Conservation (phyloP, 2,329 filamentous ascomycete species). For the Penicillium frequentans region DNA sequence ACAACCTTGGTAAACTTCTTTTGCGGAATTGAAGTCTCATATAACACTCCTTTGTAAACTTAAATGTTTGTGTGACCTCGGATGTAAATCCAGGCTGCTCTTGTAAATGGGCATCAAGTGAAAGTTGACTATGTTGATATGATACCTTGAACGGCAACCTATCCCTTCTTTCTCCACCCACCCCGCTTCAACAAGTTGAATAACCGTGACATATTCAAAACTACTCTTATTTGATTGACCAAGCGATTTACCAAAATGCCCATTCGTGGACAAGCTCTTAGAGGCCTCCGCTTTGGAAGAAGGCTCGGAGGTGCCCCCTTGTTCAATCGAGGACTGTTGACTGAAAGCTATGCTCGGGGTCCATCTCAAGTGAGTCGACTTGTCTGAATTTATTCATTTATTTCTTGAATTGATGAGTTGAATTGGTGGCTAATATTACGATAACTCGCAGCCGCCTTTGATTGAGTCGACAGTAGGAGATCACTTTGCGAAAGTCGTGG, state of each 20-base stretch:
- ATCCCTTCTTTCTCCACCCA: too few species aligned
- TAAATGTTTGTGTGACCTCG: neutral
- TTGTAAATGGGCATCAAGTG: neutral
- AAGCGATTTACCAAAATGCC: slow-evolving; percentile 8
- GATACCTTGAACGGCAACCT: too few species aligned
- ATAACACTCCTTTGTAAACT: neutral
- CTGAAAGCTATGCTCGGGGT: slow-evolving; percentile 25
- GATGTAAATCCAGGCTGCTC: neutral
- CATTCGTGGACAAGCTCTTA: slow-evolving; percentile 3
- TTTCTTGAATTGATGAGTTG: neutral
- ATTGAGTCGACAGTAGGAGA: slow-evolving; percentile 49
- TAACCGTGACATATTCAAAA: neutral
- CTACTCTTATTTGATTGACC: neutral
- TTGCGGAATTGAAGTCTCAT: neutral
- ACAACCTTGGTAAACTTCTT: neutral
- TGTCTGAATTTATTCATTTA: neutral
- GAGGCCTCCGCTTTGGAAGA: slow-evolving; percentile 3
- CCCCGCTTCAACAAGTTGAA: too few species aligned
- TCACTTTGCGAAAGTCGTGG: slow-evolving; percentile 47
- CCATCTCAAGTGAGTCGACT: slow-evolving; percentile 19
- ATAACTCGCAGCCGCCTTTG: slow-evolving; percentile 40
- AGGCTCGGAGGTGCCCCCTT: neutral
- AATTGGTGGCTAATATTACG: neutral
- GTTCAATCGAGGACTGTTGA: slow-evolving; percentile 18
- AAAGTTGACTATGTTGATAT: too few species aligned